Conservation (phyloP, 352 stramenopile genomes). For the Globisporangium lucens region DNA sequence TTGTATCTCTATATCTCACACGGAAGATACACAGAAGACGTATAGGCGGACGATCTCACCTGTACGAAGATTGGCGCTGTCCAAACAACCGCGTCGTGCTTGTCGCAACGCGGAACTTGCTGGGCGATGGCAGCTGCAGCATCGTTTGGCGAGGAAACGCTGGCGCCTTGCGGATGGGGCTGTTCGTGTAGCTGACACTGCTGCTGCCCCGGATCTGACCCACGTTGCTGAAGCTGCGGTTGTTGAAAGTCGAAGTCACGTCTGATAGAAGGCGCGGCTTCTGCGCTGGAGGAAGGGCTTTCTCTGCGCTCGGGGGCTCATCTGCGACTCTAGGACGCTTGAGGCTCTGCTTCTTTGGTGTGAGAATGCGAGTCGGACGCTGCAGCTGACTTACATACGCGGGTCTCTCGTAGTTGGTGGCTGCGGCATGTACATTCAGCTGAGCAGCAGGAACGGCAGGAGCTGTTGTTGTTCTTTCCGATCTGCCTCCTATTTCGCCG, state of each 20-base stretch:
- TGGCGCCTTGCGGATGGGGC: slow-evolving; percentile 13
- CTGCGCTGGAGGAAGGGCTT: slow-evolving; percentile 28
- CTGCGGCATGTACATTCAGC: slow-evolving; percentile 3
- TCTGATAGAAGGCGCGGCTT: slow-evolving; percentile 46
- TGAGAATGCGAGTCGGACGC: slow-evolving; percentile 40
- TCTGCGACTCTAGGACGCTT: slow-evolving; percentile 52
- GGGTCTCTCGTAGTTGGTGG: slow-evolving; percentile 16
- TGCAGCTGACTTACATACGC: slow-evolving; percentile 38
- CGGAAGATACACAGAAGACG: background rate
- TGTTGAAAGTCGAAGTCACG: slow-evolving; percentile 24
- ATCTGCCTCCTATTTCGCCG: background rate
- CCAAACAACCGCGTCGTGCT: slow-evolving; percentile 39
- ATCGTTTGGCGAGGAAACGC: slow-evolving; percentile 1
- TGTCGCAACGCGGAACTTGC: slow-evolving; percentile 48
- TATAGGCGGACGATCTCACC: slow-evolving; percentile 14
- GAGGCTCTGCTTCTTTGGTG: slow-evolving; percentile 52
- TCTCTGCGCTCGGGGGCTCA: slow-evolving; percentile 41
- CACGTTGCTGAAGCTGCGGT: slow-evolving; percentile 20
- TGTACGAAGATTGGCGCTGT: slow-evolving; percentile 37
- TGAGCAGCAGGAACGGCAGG: background rate
- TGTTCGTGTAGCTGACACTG: slow-evolving; percentile 13
- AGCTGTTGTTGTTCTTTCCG: background rate
- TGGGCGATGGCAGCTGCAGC: slow-evolving; percentile 35
- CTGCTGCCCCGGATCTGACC: slow-evolving; percentile 11
- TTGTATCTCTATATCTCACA: background rate